Evolutionary conservation across 2,329 filamentous ascomycete species (phyloP).

Genomic region (Xylariaceae sp.): DNA sequence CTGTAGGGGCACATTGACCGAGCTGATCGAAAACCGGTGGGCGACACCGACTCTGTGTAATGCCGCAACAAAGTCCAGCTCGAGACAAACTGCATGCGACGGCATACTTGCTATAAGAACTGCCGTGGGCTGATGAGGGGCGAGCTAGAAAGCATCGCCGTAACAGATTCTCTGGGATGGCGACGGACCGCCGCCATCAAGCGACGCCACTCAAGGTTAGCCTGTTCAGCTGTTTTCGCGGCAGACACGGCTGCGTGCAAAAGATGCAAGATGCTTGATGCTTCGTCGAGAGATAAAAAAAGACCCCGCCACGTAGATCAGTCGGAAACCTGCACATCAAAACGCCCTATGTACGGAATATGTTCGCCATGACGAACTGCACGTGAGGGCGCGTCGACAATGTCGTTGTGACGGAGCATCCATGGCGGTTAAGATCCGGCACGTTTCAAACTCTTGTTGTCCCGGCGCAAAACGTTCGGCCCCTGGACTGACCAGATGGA

Average conservation of each 20-base stretch:
- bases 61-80: too few relatives aligned
- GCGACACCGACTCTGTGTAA: too few relatives aligned
- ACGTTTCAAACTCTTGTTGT: slow-evolving; percentile 28
- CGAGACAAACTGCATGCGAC: neutral
- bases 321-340: slow-evolving; percentile 10
- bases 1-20: too few relatives aligned
- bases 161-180: slow-evolving; percentile 10
- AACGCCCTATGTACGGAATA: slow-evolving; percentile 1
- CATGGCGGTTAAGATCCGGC: slow-evolving; percentile 18
- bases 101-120: neutral
- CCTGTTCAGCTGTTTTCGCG: slow-evolving; percentile 10
- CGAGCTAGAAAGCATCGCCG: slow-evolving; percentile 9
- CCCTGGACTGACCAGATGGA: slow-evolving; percentile 12
- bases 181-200: slow-evolving; percentile 10
- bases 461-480: slow-evolving; percentile 15
- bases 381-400: too few relatives aligned
- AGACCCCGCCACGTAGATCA: slow-evolving; percentile 9
- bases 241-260: neutral
- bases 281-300: slow-evolving; percentile 3
- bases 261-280: neutral
- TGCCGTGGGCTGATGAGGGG: slow-evolving; percentile 4
- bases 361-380: too few relatives aligned
- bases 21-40: too few relatives aligned
- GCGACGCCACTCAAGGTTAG: slow-evolving; percentile 11
- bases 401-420: too few relatives aligned